These are phyloP conservation scores for Neurospora africana DNA, from an alignment of 495 filamentous ascomycete species.

Conservation along the genomic window DNA sequence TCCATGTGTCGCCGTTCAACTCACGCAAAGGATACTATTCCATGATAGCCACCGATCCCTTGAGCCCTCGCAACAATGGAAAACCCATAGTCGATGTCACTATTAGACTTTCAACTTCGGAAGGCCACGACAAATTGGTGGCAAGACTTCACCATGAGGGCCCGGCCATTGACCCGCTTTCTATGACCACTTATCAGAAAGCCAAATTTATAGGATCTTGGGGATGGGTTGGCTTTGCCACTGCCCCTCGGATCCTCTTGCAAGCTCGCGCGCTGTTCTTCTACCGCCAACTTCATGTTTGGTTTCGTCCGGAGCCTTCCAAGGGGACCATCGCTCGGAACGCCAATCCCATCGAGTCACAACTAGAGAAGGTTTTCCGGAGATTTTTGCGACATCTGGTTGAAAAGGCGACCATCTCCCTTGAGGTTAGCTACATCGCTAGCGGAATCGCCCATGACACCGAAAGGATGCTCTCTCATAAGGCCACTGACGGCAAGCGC, in stretches of 20 bases:
- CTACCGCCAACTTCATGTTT: conserved; percentile 42
- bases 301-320: conserved; percentile 46
- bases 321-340: conserved; percentile 38
- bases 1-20: conserved; percentile 69
- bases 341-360: conserved; percentile 33
- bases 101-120: conserved; percentile 46
- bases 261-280: conserved; percentile 48
- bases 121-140: conserved; percentile 43
- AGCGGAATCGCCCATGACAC: conserved; percentile 29
- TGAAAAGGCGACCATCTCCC: conserved; percentile 21
- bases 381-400: conserved; percentile 40
- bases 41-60: conserved; percentile 44
- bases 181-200: conserved; percentile 29
- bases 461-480: conserved; percentile 28
- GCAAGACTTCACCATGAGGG: conserved; percentile 41
- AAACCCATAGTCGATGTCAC: conserved; percentile 38
- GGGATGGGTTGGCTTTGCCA: conserved; percentile 54
- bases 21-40: conserved; percentile 51
- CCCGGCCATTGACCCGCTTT: conserved; percentile 37
- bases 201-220: conserved; percentile 41
- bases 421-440: conserved; percentile 42
- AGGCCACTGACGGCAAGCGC: conserved; percentile 2
- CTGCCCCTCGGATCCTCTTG: conserved; percentile 49
- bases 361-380: conserved; percentile 42
- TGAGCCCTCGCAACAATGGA: conserved; percentile 26